Evolutionary conservation across 495 filamentous ascomycete genomes (phyloP).

Genomic region (Penicillium desertorum): DNA sequence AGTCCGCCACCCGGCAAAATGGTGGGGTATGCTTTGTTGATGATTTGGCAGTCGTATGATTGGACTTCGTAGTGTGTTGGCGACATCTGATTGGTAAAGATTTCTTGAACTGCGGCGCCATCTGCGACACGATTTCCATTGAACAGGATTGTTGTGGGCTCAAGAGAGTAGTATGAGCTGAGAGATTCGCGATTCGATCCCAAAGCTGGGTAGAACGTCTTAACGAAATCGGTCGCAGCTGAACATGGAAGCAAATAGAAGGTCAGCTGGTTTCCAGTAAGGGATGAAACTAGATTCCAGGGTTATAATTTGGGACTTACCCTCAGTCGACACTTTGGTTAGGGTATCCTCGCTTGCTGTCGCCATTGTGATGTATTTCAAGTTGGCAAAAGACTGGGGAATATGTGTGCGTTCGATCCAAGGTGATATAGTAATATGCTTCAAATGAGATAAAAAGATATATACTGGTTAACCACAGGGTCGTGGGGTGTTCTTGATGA

Average conservation of each 20-base stretch:
- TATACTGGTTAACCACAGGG: background rate
- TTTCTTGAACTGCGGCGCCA: conserved; percentile 55
- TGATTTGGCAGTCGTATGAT: conserved; percentile 68
- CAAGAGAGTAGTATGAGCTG: conserved; percentile 56
- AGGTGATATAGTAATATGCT: background rate
- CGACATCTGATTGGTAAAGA: conserved; percentile 64
- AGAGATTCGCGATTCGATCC: conserved; percentile 53
- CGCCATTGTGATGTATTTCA: conserved; percentile 34
- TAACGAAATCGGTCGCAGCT: conserved; percentile 54
- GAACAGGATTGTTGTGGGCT: conserved; percentile 58
- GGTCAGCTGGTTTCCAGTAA: conserved; percentile 10
- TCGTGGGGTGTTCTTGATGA: background rate
- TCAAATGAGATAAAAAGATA: background rate
- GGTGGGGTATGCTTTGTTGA: conserved; percentile 63
- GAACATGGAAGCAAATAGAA: background rate
- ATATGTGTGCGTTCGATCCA: background rate
- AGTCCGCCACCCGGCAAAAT: conserved; percentile 33
- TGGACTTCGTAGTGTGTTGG: conserved; percentile 61
- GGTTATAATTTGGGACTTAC: conserved; percentile 25
- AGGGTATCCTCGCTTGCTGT: conserved; percentile 41
- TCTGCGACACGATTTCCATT: conserved; percentile 62
- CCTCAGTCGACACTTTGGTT: conserved; percentile 52
- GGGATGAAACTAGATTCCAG: background rate
- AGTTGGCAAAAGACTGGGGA: background rate
- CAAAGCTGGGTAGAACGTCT: conserved; percentile 56